A percentile compares a stretch with the other conserved stretches of the same genome.
Evolutionary conservation across 257 asterid genomes (phyloP).

Genomic region (Solanum sejunctum): DNA sequence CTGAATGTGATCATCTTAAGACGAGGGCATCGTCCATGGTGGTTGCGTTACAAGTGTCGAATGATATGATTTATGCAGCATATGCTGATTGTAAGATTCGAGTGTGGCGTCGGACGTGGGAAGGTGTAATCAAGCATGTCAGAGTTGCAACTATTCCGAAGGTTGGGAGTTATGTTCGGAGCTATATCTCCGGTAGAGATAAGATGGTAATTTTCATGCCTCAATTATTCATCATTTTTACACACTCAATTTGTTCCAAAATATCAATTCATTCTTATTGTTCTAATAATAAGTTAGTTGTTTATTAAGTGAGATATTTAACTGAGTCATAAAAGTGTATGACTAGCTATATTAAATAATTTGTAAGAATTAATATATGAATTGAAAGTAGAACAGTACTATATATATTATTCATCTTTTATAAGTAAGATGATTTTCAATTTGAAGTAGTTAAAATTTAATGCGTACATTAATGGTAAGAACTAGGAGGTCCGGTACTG

Average conservation of each 20-base stretch:
- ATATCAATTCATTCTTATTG: not conserved
- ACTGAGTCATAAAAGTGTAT: not conserved
- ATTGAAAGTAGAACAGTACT: not conserved
- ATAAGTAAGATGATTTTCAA: no score
- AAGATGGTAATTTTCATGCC: conserved; percentile 28
- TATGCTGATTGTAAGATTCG: conserved; percentile 68
- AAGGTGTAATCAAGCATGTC: conserved; percentile 60
- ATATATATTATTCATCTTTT: not conserved
- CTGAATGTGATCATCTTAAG: conserved; percentile 84
- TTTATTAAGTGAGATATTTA: not conserved
- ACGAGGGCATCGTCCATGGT: conserved; percentile 46
- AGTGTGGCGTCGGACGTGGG: conserved; percentile 92
- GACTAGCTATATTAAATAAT: not conserved
- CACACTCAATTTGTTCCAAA: not conserved
- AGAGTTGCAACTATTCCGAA: conserved; percentile 58
- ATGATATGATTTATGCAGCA: conserved; percentile 77
- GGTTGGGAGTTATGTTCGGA: conserved; percentile 62
- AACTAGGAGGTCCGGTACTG: not conserved
- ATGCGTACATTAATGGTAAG: not conserved
- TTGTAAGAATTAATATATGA: not conserved
- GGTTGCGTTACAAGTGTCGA: conserved; percentile 50
- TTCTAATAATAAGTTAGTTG: not conserved
- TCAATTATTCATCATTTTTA: not conserved
- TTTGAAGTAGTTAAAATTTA: not conserved
- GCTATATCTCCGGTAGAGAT: conserved; percentile 69